Base-by-base conservation (phyloP, 2,329 filamentous ascomycete genomes). In the Domatiomyces catenatus region DNA sequence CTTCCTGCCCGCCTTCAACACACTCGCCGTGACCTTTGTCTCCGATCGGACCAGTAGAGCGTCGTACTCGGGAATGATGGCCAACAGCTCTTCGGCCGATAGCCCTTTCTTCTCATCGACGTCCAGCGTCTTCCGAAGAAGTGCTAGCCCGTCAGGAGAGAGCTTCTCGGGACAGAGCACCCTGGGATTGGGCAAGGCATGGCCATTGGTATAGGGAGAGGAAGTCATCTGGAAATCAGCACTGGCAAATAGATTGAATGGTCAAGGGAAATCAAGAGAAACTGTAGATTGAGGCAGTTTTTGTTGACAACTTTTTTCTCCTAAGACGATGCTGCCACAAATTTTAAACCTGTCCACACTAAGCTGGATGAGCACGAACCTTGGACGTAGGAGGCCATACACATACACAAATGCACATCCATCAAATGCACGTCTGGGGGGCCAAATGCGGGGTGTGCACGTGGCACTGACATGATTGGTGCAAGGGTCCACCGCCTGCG, bases 11-110 rank as follows among this genome's bases (percentile, higher is more conserved):
- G 80, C 81, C 10, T 71, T 67, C 10, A 90, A 72, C 0, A 90
- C 72, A 2, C 75, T 69, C 0, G 81, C 75, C 0, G 82, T 89
- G 53, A 90, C 84, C 61, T 88, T 84, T 1, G 85, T 90, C 67
- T 88, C 85, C 39, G 84, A 89, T 2, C 85, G 80, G 42, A 90
- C 80, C 53, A 90, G 84, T 48, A 90, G 73, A 18, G 82, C 86
- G 46, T 88, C 78, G 64, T 89, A 89, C 19, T 75, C 69, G 0
- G 79, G 76, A 51, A 90, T 87, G 52, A 82, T 73, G n/a, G 69
- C 58, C 43, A 81, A 66, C 18, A 90, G 73, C 56, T 87, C 76
- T 1, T 79, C 71, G 0, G 81, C 66, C 2, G 73, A 74, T 15
- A 89, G 67, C 1, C 75, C 77, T 47, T 77, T 76, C 48, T 75